Base-by-base conservation (phyloP, 441 rosid species). In the Euphorbia corollata region DNA sequence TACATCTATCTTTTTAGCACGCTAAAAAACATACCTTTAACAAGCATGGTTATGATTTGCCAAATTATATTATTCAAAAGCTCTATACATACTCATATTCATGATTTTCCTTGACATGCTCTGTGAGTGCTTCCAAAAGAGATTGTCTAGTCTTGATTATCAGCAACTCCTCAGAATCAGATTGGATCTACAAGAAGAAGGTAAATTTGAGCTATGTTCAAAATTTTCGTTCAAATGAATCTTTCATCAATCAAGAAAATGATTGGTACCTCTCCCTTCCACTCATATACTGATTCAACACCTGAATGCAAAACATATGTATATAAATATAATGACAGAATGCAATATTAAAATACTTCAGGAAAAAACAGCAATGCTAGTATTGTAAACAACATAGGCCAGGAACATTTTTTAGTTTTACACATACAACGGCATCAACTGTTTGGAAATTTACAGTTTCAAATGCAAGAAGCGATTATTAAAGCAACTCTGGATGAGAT, bases 91-190 rank as follows among this genome's bases (percentile, higher is more conserved):
- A 91, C 97, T 91, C 98, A 16, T 93, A 93, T 81, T 86, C 91
- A 63, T 93, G 98, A 75, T 90, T 93, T 55, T 87, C 95, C 70
- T 91, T 87, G 75, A 91, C 91, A 72, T 91, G 96, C 68, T 90
- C 88, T 4, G 86, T 93, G 36, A 90, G 77, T 51, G 95, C 80
- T 41, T 83, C 96, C 78, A 93, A 72, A 70, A 90, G 86, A 39
- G 97, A 90, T 60, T 89, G 85, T 79, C 96, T 84, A n/a, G 98
- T 93, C 81, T 90, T 93, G 80, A 93, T 93, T 65, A 89, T 89
- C 10, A 93, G 84, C 50, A 93, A 82, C 59, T 90, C 98, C 82
- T 93, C 97, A 0, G 92, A 73, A 70, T 91, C 97, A 57, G 85
- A 79, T 74, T 83, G 86, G 60, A 93, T 73, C 98, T 93, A 87